These are phyloP conservation scores for Xylaria sp. DNA, from an alignment of 2,329 filamentous ascomycete species.

Conservation along the genomic window DNA sequence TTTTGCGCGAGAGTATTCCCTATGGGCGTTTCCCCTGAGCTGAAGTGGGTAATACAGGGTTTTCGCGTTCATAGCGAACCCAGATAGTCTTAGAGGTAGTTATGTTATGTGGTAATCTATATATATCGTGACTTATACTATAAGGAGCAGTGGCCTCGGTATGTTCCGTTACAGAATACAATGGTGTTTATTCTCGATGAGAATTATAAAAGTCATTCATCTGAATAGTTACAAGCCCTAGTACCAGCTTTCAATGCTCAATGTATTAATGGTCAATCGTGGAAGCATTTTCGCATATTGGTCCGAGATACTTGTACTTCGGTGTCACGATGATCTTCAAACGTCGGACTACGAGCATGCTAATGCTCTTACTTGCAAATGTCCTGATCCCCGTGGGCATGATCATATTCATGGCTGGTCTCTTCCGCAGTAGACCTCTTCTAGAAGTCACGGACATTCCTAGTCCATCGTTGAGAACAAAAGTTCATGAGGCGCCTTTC, in stretches of 20 bases:
- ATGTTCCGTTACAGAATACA: background rate
- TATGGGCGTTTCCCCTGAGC: background rate
- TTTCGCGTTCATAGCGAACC: background rate
- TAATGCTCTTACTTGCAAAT: constrained; percentile 17
- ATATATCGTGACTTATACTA: constrained; percentile 2
- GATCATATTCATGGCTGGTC: constrained; percentile 20
- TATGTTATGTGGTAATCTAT: background rate
- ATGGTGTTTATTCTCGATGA: background rate
- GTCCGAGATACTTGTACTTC: background rate
- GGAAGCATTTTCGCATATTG: background rate
- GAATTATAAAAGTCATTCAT: no score
- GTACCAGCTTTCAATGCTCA: no score
- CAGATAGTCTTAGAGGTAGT: background rate
- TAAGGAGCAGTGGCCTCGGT: background rate
- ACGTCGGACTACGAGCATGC: background rate
- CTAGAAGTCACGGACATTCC: background rate
- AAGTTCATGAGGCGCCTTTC: constrained; percentile 55
- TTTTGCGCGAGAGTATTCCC: background rate
- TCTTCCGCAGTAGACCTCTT: constrained; percentile 13
- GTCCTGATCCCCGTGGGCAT: constrained; percentile 3
- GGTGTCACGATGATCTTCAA: background rate
- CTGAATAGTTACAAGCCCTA: no score
- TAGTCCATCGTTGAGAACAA: background rate
- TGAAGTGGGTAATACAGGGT: background rate
- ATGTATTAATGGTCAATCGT: no score